Evolutionary conservation across 2,329 filamentous ascomycete species (phyloP).

Genomic region (Arthrocladium fulminans): DNA sequence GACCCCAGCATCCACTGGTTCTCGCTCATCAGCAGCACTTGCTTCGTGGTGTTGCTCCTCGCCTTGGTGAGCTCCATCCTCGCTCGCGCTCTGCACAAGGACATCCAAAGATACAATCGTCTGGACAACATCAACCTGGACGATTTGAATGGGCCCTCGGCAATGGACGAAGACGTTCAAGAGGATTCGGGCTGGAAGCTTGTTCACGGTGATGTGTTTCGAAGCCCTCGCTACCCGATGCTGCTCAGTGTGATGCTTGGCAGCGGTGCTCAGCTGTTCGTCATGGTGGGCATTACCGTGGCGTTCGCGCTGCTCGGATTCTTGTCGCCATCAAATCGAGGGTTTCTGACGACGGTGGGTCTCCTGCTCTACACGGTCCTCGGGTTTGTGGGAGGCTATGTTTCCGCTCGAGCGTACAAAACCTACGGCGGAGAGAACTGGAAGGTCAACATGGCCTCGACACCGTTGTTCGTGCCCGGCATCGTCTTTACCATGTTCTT

Average conservation of each 20-base stretch:
- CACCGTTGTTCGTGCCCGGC: conserved; percentile 74
- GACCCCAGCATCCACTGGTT: conserved; percentile 99
- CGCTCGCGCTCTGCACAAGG: conserved; percentile 78
- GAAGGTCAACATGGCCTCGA: conserved; percentile 87
- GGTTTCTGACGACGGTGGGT: conserved; percentile 86
- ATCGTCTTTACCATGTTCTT: conserved; percentile 86
- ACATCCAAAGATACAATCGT: conserved; percentile 93
- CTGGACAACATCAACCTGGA: conserved; percentile 85
- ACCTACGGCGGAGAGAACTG: conserved; percentile 83
- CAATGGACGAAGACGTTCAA: conserved; percentile 78
- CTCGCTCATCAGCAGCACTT: conserved; percentile 88
- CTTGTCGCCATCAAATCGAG: conserved; percentile 89
- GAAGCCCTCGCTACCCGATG: conserved; percentile 71
- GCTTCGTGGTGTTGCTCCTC: conserved; percentile 86
- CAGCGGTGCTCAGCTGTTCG: conserved; percentile 91
- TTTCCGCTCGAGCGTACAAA: conserved; percentile 87
- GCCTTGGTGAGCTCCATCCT: conserved; percentile 90
- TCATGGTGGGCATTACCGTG: conserved; percentile 94
- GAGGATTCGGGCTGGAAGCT: conserved; percentile 99
- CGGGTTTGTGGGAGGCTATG: conserved; percentile 84
- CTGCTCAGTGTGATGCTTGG: conserved; percentile 80
- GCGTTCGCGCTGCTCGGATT: conserved; percentile 89
- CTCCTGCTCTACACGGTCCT: conserved; percentile 89
- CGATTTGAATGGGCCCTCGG: conserved; percentile 71
- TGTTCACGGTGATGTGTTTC: conserved; percentile 95